Evolutionary conservation across 257 asterid genomes (phyloP), one percentile per base, ranked within the genome.

Genomic region (Leonotis leonurus): DNA sequence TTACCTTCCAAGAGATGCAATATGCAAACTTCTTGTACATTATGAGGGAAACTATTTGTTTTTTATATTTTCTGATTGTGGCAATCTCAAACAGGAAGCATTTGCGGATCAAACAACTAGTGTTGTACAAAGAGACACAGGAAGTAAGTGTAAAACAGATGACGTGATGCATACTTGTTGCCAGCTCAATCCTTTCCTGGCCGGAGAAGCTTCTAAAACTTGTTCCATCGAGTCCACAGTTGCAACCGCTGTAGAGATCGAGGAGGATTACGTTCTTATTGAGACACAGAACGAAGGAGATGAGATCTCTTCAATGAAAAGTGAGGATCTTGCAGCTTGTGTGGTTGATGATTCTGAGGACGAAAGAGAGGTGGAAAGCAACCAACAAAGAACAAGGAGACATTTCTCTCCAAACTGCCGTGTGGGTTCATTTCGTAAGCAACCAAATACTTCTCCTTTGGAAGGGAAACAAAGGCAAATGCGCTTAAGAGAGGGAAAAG

Each of bases 281-380:
- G 77, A 73, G 55, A 66, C 43, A 41, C 70, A 25, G 36, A 25
- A 48, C 16, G 60, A 33, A 14, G 24, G 35, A 46, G 3, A 36
- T 7, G 59, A 18, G n/a, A 33, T 32, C 49, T 56, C 51, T 62
- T 49, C 71, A 48, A 52, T 50, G 45, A 69, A 72, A 3, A 49
- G 56, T 40, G 77, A 75, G 25, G 86, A 85, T 62, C 60, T 67
- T 37, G 64, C 49, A 18, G 50, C 72, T 18, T 64, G 70, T 50
- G 64, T 80, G 5, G 81, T 78, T 57, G 81, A 77, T 69, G 95
- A 89, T 79, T 89, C 90, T 12, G 85, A 76, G 55, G 95, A 80
- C 29, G 88, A 70, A 60, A 55, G 21, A 3, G 65, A 41, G 75
- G 27, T 29, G 5, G 62, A 41, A 30, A 50, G 59, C 63, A 27